phyloP scores from a whole-genome alignment of 225 moss, liverwort and hornwort genomes.

The Sphagnum contortum region DNA sequence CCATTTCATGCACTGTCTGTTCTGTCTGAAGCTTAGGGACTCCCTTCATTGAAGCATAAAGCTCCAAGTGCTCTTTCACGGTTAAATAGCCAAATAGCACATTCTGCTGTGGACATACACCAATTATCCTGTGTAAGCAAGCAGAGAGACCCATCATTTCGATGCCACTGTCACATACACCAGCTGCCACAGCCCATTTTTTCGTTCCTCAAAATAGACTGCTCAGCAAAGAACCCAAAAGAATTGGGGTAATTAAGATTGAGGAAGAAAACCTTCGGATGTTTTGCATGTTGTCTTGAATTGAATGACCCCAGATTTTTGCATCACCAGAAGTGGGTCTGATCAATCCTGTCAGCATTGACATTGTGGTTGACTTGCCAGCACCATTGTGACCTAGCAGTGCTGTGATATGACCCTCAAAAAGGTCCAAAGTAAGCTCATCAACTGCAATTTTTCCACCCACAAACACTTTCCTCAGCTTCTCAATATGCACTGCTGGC shows the following conservation, averaged over 20 bases:
- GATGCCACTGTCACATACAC: no score
- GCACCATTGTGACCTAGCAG: slow-evolving; percentile 91
- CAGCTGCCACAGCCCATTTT: no score
- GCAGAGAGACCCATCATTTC: no score
- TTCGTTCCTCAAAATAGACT: no score
- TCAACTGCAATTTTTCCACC: slow-evolving; percentile 76
- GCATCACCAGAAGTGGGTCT: slow-evolving; percentile 74
- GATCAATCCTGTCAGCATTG: slow-evolving; percentile 79
- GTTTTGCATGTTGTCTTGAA: slow-evolving; percentile 44
- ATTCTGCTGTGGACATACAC: slow-evolving; percentile 87
- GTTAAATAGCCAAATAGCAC: slow-evolving; percentile 77
- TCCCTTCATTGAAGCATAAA: slow-evolving; percentile 75
- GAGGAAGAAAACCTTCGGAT: slow-evolving; percentile 52
- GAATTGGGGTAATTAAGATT: background rate
- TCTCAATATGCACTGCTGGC: slow-evolving; percentile 51
- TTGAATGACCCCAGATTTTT: slow-evolving; percentile 80
- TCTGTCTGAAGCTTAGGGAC: slow-evolving; percentile 30
- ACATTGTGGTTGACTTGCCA: slow-evolving; percentile 84
- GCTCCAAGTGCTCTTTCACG: slow-evolving; percentile 74
- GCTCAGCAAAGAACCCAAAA: background rate
- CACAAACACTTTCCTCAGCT: slow-evolving; percentile 58
- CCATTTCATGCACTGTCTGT: slow-evolving; percentile 57
- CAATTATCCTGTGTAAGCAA: slow-evolving; percentile 53
- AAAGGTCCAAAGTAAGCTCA: slow-evolving; percentile 59
- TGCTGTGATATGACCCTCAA: slow-evolving; percentile 81